A percentile compares a stretch with the other conserved stretches of the same genome.
Evolutionary conservation across 2,329 filamentous ascomycete species (phyloP).

Genomic region (Ceratocystis lukuohia): DNA sequence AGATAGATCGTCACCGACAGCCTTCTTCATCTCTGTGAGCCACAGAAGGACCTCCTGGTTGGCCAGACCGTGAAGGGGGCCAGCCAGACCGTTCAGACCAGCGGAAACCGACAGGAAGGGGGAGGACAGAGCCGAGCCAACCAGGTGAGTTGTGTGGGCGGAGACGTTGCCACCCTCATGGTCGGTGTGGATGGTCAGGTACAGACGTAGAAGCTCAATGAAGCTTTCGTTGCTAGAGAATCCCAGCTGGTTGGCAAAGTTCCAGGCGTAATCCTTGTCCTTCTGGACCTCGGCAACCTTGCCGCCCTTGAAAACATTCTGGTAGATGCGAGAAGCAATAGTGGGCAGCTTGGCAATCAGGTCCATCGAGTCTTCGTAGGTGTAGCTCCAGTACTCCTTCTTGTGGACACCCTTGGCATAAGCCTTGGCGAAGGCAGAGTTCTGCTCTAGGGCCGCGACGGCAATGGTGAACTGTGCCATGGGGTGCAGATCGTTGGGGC

Average conservation of each 20-base stretch:
- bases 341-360: constrained; percentile 98
- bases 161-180: constrained; percentile 99
- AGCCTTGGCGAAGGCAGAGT: constrained; percentile 93
- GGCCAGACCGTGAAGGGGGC: constrained; percentile 94
- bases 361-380: constrained; percentile 99
- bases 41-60: constrained; percentile 99
- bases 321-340: constrained; percentile 97
- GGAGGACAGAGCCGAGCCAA: constrained; percentile 91
- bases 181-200: constrained; percentile 99
- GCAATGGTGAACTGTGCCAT: constrained; percentile 99
- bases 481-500: constrained; percentile 95
- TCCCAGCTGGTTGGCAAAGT: constrained; percentile 98
- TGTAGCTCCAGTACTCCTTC: constrained; percentile 99
- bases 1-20: constrained; percentile 83
- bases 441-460: constrained; percentile 95
- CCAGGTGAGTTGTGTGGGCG: constrained; percentile 96
- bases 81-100: constrained; percentile 94
- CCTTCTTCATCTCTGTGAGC: constrained; percentile 98
- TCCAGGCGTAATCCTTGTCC: constrained; percentile 99
- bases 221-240: constrained; percentile 94
- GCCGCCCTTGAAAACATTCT: constrained; percentile 99
- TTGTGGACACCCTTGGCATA: constrained; percentile 99
- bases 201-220: constrained; percentile 93
- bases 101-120: constrained; percentile 93
- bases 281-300: constrained; percentile 93